Evolutionary conservation across 2,329 filamentous ascomycete species (phyloP).

Genomic region (Phialocephala sp.): DNA sequence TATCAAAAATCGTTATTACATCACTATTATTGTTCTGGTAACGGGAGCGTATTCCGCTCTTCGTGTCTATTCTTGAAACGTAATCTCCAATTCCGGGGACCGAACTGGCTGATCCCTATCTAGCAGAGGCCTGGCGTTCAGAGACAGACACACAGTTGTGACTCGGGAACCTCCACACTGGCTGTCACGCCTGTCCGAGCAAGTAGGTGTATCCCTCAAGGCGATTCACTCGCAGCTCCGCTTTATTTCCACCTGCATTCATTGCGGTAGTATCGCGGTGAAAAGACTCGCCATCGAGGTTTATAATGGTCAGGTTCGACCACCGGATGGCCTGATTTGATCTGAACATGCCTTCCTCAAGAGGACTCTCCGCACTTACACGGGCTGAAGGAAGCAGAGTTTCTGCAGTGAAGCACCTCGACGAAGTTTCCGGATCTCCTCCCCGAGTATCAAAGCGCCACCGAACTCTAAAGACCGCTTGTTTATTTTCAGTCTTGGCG

Average conservation of each 20-base stretch:
- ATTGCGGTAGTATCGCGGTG: not conserved
- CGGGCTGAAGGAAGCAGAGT: not conserved
- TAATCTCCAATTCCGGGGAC: slow-evolving; percentile 1
- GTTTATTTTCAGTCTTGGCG: not conserved
- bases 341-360: not conserved
- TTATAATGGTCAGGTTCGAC: not conserved
- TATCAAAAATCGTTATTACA: not conserved
- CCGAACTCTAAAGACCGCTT: not conserved
- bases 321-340: not conserved
- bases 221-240: slow-evolving; percentile 3
- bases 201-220: not conserved
- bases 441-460: not conserved
- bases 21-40: not conserved
- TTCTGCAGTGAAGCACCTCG: not conserved
- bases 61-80: slow-evolving; percentile 2
- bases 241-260: not conserved
- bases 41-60: slow-evolving; percentile 1
- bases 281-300: not conserved
- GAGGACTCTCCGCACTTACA: not conserved
- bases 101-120: not conserved
- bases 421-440: not conserved
- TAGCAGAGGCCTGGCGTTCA: not conserved
- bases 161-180: not conserved
- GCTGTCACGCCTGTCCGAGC: not conserved
- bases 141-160: not conserved